phyloP scores from a whole-genome alignment of 306 rosid species.

The Trifolium dubium region DNA sequence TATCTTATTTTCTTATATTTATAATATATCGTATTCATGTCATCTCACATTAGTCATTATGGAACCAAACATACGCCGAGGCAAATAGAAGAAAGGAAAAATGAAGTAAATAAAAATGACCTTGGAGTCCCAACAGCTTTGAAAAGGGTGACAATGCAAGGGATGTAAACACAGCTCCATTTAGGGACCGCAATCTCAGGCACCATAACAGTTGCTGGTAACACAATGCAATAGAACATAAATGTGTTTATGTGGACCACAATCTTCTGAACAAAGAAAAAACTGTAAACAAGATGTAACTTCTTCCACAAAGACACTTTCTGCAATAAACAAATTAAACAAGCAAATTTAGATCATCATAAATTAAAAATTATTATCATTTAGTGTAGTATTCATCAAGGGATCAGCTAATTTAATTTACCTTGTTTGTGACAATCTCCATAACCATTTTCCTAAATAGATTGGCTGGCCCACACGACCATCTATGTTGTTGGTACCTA shows the following conservation, averaged over 20 bases:
- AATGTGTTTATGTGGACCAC: slow-evolving; percentile 80
- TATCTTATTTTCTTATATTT: no score
- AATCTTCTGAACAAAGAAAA: slow-evolving; percentile 84
- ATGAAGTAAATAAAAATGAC: slow-evolving; percentile 34
- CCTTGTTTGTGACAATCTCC: slow-evolving; percentile 80
- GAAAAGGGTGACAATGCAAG: slow-evolving; percentile 72
- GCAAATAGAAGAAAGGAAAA: neutral
- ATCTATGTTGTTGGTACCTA: slow-evolving; percentile 85
- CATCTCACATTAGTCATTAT: no score
- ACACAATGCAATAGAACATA: slow-evolving; percentile 70
- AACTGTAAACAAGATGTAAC: slow-evolving; percentile 75
- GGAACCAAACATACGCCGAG: no score
- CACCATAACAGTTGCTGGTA: slow-evolving; percentile 80
- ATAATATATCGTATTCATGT: no score
- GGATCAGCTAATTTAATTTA: slow-evolving; percentile 1
- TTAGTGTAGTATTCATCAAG: neutral
- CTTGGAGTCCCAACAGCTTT: slow-evolving; percentile 86
- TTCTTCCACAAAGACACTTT: slow-evolving; percentile 79
- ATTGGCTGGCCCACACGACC: slow-evolving; percentile 98
- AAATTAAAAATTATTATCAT: neutral
- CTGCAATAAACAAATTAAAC: slow-evolving; percentile 51
- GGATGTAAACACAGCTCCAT: slow-evolving; percentile 86
- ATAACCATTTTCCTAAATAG: slow-evolving; percentile 74
- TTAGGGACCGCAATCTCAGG: slow-evolving; percentile 79
- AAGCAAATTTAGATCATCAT: neutral